These are phyloP conservation scores for Pythium diclinum DNA, from an alignment of 352 stramenopile genomes.

Conservation along the genomic window DNA sequence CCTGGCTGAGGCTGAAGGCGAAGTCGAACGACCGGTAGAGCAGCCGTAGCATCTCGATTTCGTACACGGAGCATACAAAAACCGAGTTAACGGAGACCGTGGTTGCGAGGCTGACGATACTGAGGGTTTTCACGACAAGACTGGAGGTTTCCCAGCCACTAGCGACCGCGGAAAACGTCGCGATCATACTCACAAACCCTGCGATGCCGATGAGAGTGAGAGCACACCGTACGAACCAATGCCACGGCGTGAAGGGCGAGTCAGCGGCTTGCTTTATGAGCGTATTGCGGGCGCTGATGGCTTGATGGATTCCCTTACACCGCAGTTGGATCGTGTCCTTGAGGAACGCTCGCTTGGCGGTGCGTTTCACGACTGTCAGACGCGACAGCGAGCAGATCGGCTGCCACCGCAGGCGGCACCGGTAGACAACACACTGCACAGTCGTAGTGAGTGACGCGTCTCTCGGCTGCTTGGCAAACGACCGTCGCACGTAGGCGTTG, in stretches of 20 bases:
- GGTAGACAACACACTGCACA: not conserved
- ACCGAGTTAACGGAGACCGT: not conserved
- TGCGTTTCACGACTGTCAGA: not conserved
- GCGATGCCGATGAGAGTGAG: not conserved
- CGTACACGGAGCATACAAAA: not conserved
- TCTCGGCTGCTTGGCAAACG: not conserved
- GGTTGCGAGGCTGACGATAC: not conserved
- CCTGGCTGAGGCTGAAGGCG: not conserved
- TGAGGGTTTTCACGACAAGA: not conserved
- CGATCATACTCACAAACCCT: not conserved
- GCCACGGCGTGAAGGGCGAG: not conserved
- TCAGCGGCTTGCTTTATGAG: not conserved
- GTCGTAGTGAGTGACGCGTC: not conserved
- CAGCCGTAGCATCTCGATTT: not conserved
- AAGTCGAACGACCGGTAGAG: slow-evolving; percentile 1
- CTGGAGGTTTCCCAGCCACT: not conserved
- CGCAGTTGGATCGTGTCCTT: not conserved
- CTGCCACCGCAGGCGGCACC: not conserved
- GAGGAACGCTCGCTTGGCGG: not conserved
- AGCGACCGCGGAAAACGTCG: not conserved
- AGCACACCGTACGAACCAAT: not conserved
- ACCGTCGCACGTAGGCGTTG: not conserved
- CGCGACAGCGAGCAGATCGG: not conserved
- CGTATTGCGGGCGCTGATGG: not conserved
- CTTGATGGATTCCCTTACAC: not conserved